Base-by-base conservation (phyloP, 2,329 filamentous ascomycete species). In the Aspergillus versicolor region DNA sequence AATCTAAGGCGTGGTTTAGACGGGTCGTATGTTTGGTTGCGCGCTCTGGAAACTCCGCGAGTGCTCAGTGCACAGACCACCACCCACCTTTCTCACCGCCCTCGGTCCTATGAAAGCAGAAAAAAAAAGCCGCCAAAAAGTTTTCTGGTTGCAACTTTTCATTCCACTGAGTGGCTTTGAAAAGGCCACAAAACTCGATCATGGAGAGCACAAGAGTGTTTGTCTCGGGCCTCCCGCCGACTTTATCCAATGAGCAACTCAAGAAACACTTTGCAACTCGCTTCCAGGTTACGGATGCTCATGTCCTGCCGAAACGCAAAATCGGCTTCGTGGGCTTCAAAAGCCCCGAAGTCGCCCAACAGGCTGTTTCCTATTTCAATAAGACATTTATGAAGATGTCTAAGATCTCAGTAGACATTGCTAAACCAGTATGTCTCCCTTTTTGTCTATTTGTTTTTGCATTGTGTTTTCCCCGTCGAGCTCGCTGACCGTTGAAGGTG, bases 241-340 rank as follows among this genome's bases (percentile, higher is more conserved):
- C 85, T 54, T 88, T 96, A 68, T 88, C 87, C 12, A 91, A 95
- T 76, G 86, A 88, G 52, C 90, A 95, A 64, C 89, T 97, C 71
- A 87, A 86, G 71, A 92, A 90, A 71, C 92, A 97, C 77, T 99
- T 99, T 75, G 85, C 89, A 59, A 83, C 85, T 66, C 88, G 88
- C 61, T 85, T 85, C 61, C 81, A 89, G 62, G 85, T 97, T 70
- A 97, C 93, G 52, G 94, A 99, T 77, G 85, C 92, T 67, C 96
- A 96, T 82, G 84, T 97, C 71, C 90, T 97, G 70, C 85, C 91
- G 5, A 87, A 92, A 69, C 86, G 94, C 68, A 86, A 92, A 65
- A 97, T 99, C 75, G 94, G 92, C 66, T 99, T 96, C 82, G 86
- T 99, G 59, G 94, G 94, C 61, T 97, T 93, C 81, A 92, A 90